A percentile compares a stretch with the other conserved stretches of the same genome.
phyloP scores from a whole-genome alignment of 148 eudicot genomes.

The Fagopyrum esculentum region DNA sequence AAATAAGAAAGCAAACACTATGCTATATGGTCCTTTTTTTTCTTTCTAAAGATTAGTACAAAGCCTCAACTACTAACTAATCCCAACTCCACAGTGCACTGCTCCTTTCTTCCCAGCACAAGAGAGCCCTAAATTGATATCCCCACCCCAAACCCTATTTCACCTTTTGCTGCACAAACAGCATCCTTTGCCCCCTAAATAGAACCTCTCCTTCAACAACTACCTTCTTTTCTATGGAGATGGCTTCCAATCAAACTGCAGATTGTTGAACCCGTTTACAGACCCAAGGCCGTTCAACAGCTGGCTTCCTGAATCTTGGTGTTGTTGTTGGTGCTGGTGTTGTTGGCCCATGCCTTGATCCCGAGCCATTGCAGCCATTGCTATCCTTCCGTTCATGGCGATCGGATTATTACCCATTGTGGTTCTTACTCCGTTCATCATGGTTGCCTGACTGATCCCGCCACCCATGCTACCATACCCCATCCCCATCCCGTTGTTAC shows the following conservation, averaged over 20 bases:
- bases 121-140: neutral
- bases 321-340: neutral
- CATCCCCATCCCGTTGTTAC: neutral
- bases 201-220: neutral
- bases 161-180: constrained; percentile 11
- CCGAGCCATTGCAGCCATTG: neutral
- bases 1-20: constrained; percentile 2
- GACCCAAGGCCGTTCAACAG: constrained; percentile 12
- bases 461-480: neutral
- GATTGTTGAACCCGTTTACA: constrained; percentile 17
- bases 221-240: constrained; percentile 3
- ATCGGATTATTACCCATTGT: constrained; percentile 12
- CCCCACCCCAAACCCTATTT: neutral
- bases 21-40: constrained; percentile 8
- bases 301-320: constrained; percentile 13
- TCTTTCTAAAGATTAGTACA: constrained; percentile 12
- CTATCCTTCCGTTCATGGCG: constrained; percentile 11
- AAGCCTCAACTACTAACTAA: constrained; percentile 13
- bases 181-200: neutral
- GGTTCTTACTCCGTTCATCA: constrained; percentile 8
- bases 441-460: constrained; percentile 8
- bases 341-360: constrained; percentile 1
- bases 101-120: neutral
- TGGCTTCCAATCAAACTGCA: constrained; percentile 21
- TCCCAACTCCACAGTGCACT: neutral